A percentile compares a stretch with the other conserved stretches of the same genome.
phyloP scores from a whole-genome alignment of 768 basidiomycete species.

The Candolleomyces efflorescens region DNA sequence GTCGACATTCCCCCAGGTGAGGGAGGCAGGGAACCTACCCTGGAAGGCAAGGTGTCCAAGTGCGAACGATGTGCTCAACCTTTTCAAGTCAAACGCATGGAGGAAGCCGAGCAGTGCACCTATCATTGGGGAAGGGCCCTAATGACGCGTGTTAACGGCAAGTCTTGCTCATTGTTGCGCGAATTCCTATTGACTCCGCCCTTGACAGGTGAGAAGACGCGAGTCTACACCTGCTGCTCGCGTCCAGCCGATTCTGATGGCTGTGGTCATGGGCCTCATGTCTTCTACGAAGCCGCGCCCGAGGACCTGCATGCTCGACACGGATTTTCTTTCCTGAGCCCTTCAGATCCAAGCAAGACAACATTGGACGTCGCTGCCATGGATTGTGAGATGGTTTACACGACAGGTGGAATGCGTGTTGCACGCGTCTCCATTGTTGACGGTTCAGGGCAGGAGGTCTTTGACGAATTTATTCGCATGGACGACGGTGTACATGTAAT shows the following conservation, averaged over 20 bases:
- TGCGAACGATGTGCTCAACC: slow-evolving; percentile 79
- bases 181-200: slow-evolving; percentile 7
- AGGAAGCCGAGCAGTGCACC: slow-evolving; percentile 59
- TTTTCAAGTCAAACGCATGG: slow-evolving; percentile 61
- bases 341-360: slow-evolving; percentile 19
- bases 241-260: slow-evolving; percentile 55
- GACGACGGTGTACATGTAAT: slow-evolving; percentile 76
- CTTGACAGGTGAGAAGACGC: slow-evolving; percentile 57
- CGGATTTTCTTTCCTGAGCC: slow-evolving; percentile 53
- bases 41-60: slow-evolving; percentile 54
- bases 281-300: slow-evolving; percentile 78
- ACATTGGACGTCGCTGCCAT: slow-evolving; percentile 79
- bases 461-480: slow-evolving; percentile 82
- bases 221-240: slow-evolving; percentile 81
- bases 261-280: slow-evolving; percentile 79
- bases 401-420: slow-evolving; percentile 87
- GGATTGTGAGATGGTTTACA: slow-evolving; percentile 97
- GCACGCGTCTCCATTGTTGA: slow-evolving; percentile 91
- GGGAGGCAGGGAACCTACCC: slow-evolving; percentile 61
- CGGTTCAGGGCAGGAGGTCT: slow-evolving; percentile 63
- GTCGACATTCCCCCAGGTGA: slow-evolving; percentile 58
- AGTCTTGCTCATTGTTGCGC: slow-evolving; percentile 13
- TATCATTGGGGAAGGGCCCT: slow-evolving; percentile 82
- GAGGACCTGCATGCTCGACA: slow-evolving; percentile 69
- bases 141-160: slow-evolving; percentile 63